Conservation (phyloP, 2,329 filamentous ascomycete species). For the Rhexocercosporidium sp. region DNA sequence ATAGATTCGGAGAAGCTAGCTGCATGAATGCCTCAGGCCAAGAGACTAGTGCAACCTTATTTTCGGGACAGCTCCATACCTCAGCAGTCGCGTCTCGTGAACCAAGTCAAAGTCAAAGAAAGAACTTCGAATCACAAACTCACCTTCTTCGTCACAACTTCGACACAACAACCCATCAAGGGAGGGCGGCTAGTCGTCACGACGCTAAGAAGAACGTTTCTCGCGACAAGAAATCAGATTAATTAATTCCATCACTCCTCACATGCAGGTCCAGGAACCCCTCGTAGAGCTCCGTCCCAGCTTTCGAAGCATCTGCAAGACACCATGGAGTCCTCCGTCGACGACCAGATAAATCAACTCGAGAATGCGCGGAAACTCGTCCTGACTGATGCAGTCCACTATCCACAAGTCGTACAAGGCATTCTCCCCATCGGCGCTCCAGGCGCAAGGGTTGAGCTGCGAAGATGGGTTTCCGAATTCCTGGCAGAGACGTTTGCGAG, state of each 20-base stretch:
- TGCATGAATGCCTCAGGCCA: not conserved
- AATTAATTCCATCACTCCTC: conserved; percentile 14
- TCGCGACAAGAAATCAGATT: conserved; percentile 15
- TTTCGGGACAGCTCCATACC: not conserved
- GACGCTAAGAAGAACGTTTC: not conserved
- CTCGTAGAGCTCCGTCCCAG: conserved; percentile 36
- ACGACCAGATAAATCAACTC: conserved; percentile 84
- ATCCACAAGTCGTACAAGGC: conserved; percentile 88
- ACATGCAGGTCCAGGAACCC: conserved; percentile 31
- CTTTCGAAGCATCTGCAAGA: conserved; percentile 17
- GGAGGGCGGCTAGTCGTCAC: conserved; percentile 22
- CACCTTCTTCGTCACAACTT: conserved; percentile 7
- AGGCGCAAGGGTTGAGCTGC: conserved; percentile 75
- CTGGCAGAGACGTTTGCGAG: conserved; percentile 95
- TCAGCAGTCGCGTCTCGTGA: conserved; percentile 4
- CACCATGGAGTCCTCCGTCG: conserved; percentile 62
- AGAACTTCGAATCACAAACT: not conserved
- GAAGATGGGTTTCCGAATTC: conserved; percentile 96
- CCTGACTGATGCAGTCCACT: conserved; percentile 84
- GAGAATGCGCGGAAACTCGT: conserved; percentile 90
- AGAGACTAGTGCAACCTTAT: not conserved
- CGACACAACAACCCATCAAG: conserved; percentile 14
- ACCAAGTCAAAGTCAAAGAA: not conserved
- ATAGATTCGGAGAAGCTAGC: not conserved
- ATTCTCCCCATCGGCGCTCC: conserved; percentile 90